Conservation (phyloP, 2,329 filamentous ascomycete species). For the Amphichorda felina region DNA sequence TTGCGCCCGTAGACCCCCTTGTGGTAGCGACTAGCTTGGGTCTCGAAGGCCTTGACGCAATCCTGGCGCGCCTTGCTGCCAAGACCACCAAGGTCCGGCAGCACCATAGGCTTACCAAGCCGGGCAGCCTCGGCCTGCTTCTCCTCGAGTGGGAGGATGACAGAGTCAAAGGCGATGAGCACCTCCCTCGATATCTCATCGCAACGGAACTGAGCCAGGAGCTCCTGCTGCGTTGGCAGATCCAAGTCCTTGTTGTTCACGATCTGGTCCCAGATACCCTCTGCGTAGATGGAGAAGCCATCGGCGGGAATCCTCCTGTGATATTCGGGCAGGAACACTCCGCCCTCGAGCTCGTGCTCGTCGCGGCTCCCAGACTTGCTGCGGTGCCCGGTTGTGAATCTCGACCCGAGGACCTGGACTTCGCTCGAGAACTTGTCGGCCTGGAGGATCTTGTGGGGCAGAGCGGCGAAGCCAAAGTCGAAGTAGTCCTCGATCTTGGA, state of each 20-base stretch:
- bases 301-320: slow-evolving; percentile 93
- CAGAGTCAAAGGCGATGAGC: slow-evolving; percentile 67
- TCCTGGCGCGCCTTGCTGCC: slow-evolving; percentile 63
- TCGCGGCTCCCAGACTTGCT: slow-evolving; percentile 46
- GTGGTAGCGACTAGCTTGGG: slow-evolving; percentile 87
- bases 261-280: slow-evolving; percentile 96
- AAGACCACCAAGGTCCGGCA: slow-evolving; percentile 61
- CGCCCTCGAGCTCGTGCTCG: slow-evolving; percentile 64
- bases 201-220: slow-evolving; percentile 92
- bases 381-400: slow-evolving; percentile 74
- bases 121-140: slow-evolving; percentile 65
- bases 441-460: slow-evolving; percentile 94
- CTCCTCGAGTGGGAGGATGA: slow-evolving; percentile 76
- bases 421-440: slow-evolving; percentile 80
- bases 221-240: slow-evolving; percentile 89
- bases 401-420: slow-evolving; percentile 64
- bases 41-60: slow-evolving; percentile 75
- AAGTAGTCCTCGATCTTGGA: slow-evolving; percentile 95
- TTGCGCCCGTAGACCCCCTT: slow-evolving; percentile 90
- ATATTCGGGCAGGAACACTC: slow-evolving; percentile 86
- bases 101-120: slow-evolving; percentile 59
- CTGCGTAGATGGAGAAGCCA: slow-evolving; percentile 88
- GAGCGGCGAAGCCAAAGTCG: slow-evolving; percentile 90
- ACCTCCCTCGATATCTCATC: slow-evolving; percentile 94
- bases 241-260: slow-evolving; percentile 98